Evolutionary conservation across 768 basidiomycete genomes (phyloP).

Genomic region (Lactarius quietus): DNA sequence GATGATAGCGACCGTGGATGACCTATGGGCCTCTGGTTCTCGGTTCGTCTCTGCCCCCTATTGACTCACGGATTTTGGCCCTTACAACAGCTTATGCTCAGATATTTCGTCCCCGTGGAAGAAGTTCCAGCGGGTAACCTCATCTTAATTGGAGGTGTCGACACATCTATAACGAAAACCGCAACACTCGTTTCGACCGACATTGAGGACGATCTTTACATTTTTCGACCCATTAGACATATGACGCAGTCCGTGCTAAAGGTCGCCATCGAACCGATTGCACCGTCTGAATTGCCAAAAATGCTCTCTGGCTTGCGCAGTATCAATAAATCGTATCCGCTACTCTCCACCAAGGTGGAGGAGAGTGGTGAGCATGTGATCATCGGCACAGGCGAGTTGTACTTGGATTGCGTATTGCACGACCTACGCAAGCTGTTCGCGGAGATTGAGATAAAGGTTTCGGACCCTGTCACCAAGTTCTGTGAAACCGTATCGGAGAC

Average conservation of each 20-base stretch:
- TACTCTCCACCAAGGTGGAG: slow-evolving; percentile 93
- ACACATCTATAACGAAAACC: slow-evolving; percentile 91
- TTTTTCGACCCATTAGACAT: slow-evolving; percentile 95
- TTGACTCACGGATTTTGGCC: background rate
- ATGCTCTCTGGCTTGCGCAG: slow-evolving; percentile 97
- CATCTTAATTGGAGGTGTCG: slow-evolving; percentile 88
- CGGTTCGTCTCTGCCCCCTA: slow-evolving; percentile 47
- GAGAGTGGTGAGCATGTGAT: slow-evolving; percentile 98
- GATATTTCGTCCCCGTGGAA: slow-evolving; percentile 87
- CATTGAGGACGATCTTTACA: slow-evolving; percentile 83
- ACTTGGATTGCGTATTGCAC: slow-evolving; percentile 96
- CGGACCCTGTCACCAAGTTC: slow-evolving; percentile 97
- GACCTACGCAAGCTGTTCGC: slow-evolving; percentile 89
- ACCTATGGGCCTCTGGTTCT: slow-evolving; percentile 88
- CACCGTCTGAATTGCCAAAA: slow-evolving; percentile 96
- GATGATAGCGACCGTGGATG: slow-evolving; percentile 79
- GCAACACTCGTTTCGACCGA: slow-evolving; percentile 78
- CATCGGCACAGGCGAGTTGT: slow-evolving; percentile 95
- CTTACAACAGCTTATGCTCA: slow-evolving; percentile 31
- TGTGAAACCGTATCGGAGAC: slow-evolving; percentile 98
- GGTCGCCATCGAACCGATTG: slow-evolving; percentile 96
- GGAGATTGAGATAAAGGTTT: slow-evolving; percentile 99
- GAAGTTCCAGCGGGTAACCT: slow-evolving; percentile 91
- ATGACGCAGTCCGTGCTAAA: slow-evolving; percentile 97
- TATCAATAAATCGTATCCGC: slow-evolving; percentile 96